These are phyloP conservation scores for Phycomyces nitens DNA, from an alignment of 192 early-diverging fungal species.

Conservation along the genomic window DNA sequence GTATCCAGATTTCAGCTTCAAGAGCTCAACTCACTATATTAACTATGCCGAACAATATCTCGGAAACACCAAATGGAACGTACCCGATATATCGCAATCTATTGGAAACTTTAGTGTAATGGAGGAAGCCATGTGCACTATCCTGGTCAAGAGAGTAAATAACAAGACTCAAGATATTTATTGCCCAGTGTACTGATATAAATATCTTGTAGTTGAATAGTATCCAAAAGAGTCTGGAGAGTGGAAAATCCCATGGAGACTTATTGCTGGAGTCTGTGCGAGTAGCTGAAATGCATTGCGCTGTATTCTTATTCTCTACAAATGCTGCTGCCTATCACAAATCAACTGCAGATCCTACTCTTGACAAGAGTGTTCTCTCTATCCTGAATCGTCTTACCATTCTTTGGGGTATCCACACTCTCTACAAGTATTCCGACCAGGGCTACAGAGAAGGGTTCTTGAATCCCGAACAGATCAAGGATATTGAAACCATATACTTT, in stretches of 20 bases:
- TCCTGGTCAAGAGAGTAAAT: slow-evolving; percentile 24
- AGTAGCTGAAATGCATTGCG: slow-evolving; percentile 34
- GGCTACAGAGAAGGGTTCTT: slow-evolving; percentile 52
- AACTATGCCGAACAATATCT: slow-evolving; percentile 14
- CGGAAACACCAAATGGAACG: slow-evolving; percentile 8
- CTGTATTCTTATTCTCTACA: slow-evolving; percentile 18
- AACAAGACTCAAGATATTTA: not conserved
- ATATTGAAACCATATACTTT: slow-evolving; percentile 34
- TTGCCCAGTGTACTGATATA: not conserved
- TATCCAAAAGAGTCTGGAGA: slow-evolving; percentile 18
- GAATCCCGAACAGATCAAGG: slow-evolving; percentile 38
- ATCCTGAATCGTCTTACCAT: slow-evolving; percentile 41
- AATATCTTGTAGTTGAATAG: slow-evolving; percentile 17
- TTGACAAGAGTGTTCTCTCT: slow-evolving; percentile 18
- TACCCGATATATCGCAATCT: slow-evolving; percentile 4
- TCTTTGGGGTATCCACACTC: slow-evolving; percentile 42
- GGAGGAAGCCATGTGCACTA: slow-evolving; percentile 23
- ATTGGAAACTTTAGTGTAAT: slow-evolving; percentile 8
- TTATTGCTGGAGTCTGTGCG: slow-evolving; percentile 26
- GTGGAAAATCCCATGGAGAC: slow-evolving; percentile 23
- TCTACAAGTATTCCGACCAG: slow-evolving; percentile 40
- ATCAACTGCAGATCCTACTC: not conserved
- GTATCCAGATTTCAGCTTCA: slow-evolving; percentile 22
- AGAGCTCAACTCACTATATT: slow-evolving; percentile 18
- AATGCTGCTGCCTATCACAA: slow-evolving; percentile 6